Evolutionary conservation across 192 early-diverging fungal species (phyloP), one percentile per base, ranked within the genome.

Genomic region (Piromyces sp.): DNA sequence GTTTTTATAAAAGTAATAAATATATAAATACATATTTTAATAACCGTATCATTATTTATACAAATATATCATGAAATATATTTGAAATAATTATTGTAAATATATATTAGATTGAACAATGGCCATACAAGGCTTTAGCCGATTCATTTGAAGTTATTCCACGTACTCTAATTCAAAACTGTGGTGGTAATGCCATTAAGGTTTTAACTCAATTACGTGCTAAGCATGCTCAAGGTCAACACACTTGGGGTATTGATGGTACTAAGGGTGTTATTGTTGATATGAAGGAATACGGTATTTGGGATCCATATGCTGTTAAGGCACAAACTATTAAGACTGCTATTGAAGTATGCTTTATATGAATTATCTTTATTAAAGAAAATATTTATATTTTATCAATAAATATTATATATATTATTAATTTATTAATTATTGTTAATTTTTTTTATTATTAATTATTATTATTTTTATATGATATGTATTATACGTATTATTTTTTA

Each of bases 241-340:
- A 94, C 83, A 91, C 95, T 29, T 98, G 93, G 91, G 98, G 98
- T 82, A 95, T 99, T 84, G 96, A 99, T 85, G 98, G 98, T 68
- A 91, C 91, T 81, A 92, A 89, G 79, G 98, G 98, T 82, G 91
- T 92, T 84, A 90, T 97, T 29, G 96, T 94, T 13, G 97, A 99
- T 84, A 99, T 99, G 98, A 92, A 93, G 79, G 92, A 94, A 81
- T 99, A 98, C 83, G 98, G 98, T 83, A 89, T 99, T 79, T 99
- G 98, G 98, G 98, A 99, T 88, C 97, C 98, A 19, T 92, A 93
- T 82, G 96, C 96, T n/a, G 98, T 99, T 85, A 99, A 99, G 91
- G 92, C 97, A 16, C 98, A 99, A 90, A 99, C 96, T 6, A 92
- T 99, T 88, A 99, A 98, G 92, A 98, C 98, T 29, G 98, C 98